Evolutionary conservation across 352 stramenopile species (phyloP), one percentile per base, ranked within the genome.

Genomic region (Phytophthora hybrid): DNA sequence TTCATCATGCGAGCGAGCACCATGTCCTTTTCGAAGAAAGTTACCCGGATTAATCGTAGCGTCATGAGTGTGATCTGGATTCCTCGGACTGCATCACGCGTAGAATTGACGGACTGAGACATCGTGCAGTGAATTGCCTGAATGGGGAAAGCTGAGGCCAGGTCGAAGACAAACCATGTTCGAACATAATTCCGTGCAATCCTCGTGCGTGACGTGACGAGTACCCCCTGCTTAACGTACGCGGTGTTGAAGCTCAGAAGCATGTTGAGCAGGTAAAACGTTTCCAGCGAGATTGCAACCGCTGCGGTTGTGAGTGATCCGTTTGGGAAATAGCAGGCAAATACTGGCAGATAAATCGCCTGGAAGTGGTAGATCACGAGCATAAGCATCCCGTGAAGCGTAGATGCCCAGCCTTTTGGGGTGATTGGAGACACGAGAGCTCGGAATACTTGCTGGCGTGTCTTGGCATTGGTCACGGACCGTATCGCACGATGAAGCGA

Each of bases 161-260:
- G 5, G 16, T 85, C 52, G n/a, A 75, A 19, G 5, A 74, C 18
- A 18, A 71, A 51, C 75, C 62, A 66, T 9, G 19, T 23, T 18
- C 56, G 16, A 0, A 71, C 19, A 44, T 71, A 66, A 9, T 71
- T 60, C 1, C 37, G 26, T 4, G 78, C 52, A 3, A 83, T 66
- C 21, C 49, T 23, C 1, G 13, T 21, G 8, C 73, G 26, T 11
- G 76, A 64, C 8, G 67, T 67, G 23, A 83, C 56, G 19, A 73
- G 23, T 2, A 32, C 19, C 16, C 41, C 52, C 55, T 68, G 23
- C 6, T 81, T 34, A 11, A 62, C 3, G 49, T 61, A 63, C 2
- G 69, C 58, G 0, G 54, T 63, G 53, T 83, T 68, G 23, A 82
- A 62, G 31, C 77, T 72, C 6, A 77, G 56, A 13, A 75, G 49